These are phyloP conservation scores for Fomitopsis palustris DNA, from an alignment of 1,284 basidiomycete genomes.

Conservation along the genomic window DNA sequence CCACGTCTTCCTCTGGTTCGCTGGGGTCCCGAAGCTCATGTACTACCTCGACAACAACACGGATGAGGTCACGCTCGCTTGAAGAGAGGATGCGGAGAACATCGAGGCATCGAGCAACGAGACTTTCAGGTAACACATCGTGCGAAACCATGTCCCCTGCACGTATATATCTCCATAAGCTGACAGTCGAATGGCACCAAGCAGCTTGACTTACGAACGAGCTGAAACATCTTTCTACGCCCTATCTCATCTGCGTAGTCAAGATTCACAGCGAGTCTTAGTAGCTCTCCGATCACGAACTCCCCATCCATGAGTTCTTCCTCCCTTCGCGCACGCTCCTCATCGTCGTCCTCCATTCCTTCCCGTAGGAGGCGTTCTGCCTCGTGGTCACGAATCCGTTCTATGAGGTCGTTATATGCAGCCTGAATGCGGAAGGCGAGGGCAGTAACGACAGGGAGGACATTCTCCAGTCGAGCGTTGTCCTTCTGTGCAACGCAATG, in stretches of 20 bases:
- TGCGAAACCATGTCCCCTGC: conserved; percentile 86
- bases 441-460: conserved; percentile 86
- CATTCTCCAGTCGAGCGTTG: conserved; percentile 67
- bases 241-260: conserved; percentile 97
- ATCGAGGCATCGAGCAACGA: conserved; percentile 85
- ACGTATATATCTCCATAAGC: neutral
- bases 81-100: conserved; percentile 83
- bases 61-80: conserved; percentile 88
- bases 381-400: conserved; percentile 41
- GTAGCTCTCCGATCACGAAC: conserved; percentile 79
- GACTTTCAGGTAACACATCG: conserved; percentile 70
- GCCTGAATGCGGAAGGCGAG: conserved; percentile 86
- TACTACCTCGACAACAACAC: conserved; percentile 92
- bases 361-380: conserved; percentile 35
- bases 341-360: conserved; percentile 40
- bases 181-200: neutral
- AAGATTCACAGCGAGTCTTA: conserved; percentile 78
- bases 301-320: conserved; percentile 62
- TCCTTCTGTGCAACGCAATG: conserved; percentile 69
- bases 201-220: conserved; percentile 61
- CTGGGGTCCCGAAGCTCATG: conserved; percentile 77
- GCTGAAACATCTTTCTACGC: conserved; percentile 85
- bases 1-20: conserved; percentile 41
- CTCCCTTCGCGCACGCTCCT: conserved; percentile 39
- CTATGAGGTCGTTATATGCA: conserved; percentile 70